Conservation (phyloP, 768 basidiomycete species). For the Suillus ampliporus region DNA sequence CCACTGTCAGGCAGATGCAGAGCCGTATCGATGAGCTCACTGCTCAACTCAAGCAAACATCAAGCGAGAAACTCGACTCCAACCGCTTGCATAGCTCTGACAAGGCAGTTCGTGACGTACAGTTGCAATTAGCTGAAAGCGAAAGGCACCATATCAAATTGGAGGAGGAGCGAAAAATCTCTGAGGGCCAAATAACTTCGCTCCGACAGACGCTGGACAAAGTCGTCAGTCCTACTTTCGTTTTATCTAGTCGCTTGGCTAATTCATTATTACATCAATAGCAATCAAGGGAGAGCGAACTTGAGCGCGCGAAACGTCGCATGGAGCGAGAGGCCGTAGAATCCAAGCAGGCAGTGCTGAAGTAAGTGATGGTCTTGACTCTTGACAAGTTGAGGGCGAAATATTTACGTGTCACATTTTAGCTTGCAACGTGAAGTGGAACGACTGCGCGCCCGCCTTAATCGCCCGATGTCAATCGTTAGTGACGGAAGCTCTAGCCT, state of each 20-base stretch:
- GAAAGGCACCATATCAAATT: slow-evolving; percentile 65
- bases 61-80: slow-evolving; percentile 46
- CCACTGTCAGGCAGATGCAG: slow-evolving; percentile 64
- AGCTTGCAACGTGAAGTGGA: slow-evolving; percentile 75
- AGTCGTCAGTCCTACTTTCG: slow-evolving; percentile 51
- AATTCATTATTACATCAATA: slow-evolving; percentile 32
- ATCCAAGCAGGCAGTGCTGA: slow-evolving; percentile 70
- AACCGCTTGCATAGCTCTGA: slow-evolving; percentile 47
- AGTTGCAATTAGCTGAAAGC: slow-evolving; percentile 60
- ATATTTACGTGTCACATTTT: neutral
- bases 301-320: slow-evolving; percentile 74
- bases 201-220: slow-evolving; percentile 66
- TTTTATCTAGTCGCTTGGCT: slow-evolving; percentile 2
- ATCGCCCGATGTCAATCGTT: slow-evolving; percentile 52
- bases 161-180: slow-evolving; percentile 67
- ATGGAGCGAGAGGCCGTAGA: slow-evolving; percentile 80
- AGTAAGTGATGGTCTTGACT: slow-evolving; percentile 46
- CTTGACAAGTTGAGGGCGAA: neutral
- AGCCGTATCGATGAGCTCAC: slow-evolving; percentile 75
- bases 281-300: slow-evolving; percentile 74
- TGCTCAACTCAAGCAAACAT: slow-evolving; percentile 46
- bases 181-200: slow-evolving; percentile 60
- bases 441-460: slow-evolving; percentile 66
- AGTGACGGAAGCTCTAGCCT: slow-evolving; percentile 25
- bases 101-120: slow-evolving; percentile 56